Conservation (phyloP, 2,329 filamentous ascomycete species). For the Aurifilum marmelostoma region DNA sequence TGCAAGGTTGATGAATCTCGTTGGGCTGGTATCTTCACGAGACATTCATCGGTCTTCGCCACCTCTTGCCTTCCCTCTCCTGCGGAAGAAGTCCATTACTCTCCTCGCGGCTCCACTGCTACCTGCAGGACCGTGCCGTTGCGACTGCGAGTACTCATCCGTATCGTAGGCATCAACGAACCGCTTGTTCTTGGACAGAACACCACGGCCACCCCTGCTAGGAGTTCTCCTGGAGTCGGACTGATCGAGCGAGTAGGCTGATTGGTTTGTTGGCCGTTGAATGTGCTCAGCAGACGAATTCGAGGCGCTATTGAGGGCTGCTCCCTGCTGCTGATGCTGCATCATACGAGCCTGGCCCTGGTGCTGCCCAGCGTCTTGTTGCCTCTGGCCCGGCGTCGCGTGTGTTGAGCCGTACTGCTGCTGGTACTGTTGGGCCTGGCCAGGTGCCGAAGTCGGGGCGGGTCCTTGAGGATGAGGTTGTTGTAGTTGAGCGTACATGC, state of each 20-base stretch:
- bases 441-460: conserved; percentile 37
- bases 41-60: conserved; percentile 56
- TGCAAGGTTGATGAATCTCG: not conserved
- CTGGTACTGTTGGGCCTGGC: conserved; percentile 40
- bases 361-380: not conserved
- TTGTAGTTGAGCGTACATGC: conserved; percentile 40
- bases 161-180: conserved; percentile 89
- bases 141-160: conserved; percentile 58
- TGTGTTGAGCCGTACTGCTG: conserved; percentile 48
- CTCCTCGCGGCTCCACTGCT: conserved; percentile 85
- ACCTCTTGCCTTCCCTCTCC: conserved; percentile 76
- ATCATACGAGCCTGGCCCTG: conserved; percentile 23
- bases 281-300: conserved; percentile 57
- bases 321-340: conserved; percentile 50
- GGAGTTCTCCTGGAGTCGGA: conserved; percentile 48
- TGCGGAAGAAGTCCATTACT: conserved; percentile 98
- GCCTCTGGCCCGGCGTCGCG: conserved; percentile 42
- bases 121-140: conserved; percentile 67
- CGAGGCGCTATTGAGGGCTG: conserved; percentile 54
- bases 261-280: conserved; percentile 47
- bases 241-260: conserved; percentile 44
- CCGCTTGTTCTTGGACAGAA: conserved; percentile 83
- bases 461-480: conserved; percentile 33
- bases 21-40: not conserved
- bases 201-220: conserved; percentile 47